A percentile compares a stretch with the other conserved stretches of the same genome.
Conservation (phyloP, 495 filamentous ascomycete species). For the Trypethelium eluteriae region DNA sequence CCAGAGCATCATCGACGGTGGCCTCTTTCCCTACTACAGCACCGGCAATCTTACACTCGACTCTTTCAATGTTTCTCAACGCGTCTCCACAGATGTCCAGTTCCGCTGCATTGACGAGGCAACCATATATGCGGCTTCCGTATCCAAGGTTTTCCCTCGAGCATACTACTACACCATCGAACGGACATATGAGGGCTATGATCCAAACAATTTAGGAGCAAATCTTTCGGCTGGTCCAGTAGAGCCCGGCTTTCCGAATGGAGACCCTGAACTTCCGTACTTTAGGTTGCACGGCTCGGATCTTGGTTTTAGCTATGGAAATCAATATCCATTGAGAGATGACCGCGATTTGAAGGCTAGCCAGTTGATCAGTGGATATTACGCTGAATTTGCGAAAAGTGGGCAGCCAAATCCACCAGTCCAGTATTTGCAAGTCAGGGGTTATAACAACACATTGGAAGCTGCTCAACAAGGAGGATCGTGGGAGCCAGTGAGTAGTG, state of each 20-base stretch:
- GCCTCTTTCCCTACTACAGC: slow-evolving; percentile 37
- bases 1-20: slow-evolving; percentile 36
- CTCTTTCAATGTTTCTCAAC: slow-evolving; percentile 39
- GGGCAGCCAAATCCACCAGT: slow-evolving; percentile 23
- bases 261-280: slow-evolving; percentile 35
- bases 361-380: slow-evolving; percentile 24
- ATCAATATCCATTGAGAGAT: slow-evolving; percentile 23
- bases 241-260: slow-evolving; percentile 32
- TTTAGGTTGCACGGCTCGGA: slow-evolving; percentile 32
- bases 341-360: slow-evolving; percentile 18
- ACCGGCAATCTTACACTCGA: slow-evolving; percentile 41
- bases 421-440: slow-evolving; percentile 22
- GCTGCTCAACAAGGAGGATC: slow-evolving; percentile 17
- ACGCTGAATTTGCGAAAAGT: slow-evolving; percentile 21
- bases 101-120: slow-evolving; percentile 45
- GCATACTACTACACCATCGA: slow-evolving; percentile 45
- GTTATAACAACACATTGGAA: slow-evolving; percentile 21
- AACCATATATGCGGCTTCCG: slow-evolving; percentile 37
- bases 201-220: slow-evolving; percentile 38
- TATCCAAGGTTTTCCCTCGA: slow-evolving; percentile 31
- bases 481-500: slow-evolving; percentile 19
- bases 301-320: slow-evolving; percentile 25
- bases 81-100: slow-evolving; percentile 39
- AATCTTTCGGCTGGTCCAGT: slow-evolving; percentile 25
- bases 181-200: slow-evolving; percentile 34